Conservation (phyloP, 1,284 basidiomycete species). For the Puccinia triticina region DNA sequence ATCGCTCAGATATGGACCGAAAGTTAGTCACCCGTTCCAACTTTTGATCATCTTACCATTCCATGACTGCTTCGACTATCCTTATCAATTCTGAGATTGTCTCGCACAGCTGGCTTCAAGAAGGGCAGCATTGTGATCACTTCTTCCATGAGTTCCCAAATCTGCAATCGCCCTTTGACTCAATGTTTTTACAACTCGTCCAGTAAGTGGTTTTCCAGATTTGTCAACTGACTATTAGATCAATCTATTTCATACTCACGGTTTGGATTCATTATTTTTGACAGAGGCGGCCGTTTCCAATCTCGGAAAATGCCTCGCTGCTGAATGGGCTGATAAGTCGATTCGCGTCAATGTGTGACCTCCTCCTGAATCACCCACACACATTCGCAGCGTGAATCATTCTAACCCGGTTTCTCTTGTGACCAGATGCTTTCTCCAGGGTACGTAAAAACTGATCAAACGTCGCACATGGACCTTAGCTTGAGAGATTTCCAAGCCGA, state of each 20-base stretch:
- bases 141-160: slow-evolving; percentile 59
- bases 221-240: neutral
- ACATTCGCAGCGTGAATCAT: slow-evolving; percentile 42
- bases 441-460: slow-evolving; percentile 60
- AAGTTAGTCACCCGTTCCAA: neutral
- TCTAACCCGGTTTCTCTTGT: neutral
- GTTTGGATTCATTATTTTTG: slow-evolving; percentile 51
- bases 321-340: slow-evolving; percentile 59
- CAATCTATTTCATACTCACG: neutral
- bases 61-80: neutral
- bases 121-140: slow-evolving; percentile 60
- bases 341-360: slow-evolving; percentile 60
- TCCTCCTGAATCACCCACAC: slow-evolving; percentile 39
- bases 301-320: slow-evolving; percentile 60
- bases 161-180: slow-evolving; percentile 50
- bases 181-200: slow-evolving; percentile 49
- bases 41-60: neutral
- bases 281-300: slow-evolving; percentile 58
- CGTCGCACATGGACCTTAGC: slow-evolving; percentile 58
- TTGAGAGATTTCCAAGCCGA: slow-evolving; percentile 59
- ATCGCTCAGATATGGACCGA: slow-evolving; percentile 60
- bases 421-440: slow-evolving; percentile 42
- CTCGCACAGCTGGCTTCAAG: slow-evolving; percentile 55
- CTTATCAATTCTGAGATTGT: neutral
- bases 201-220: slow-evolving; percentile 3